A percentile compares a stretch with the other conserved stretches of the same genome.
These are phyloP conservation scores for Chlamydomonas schloesseri DNA, from an alignment of 139 green algal species.

Conservation along the genomic window DNA sequence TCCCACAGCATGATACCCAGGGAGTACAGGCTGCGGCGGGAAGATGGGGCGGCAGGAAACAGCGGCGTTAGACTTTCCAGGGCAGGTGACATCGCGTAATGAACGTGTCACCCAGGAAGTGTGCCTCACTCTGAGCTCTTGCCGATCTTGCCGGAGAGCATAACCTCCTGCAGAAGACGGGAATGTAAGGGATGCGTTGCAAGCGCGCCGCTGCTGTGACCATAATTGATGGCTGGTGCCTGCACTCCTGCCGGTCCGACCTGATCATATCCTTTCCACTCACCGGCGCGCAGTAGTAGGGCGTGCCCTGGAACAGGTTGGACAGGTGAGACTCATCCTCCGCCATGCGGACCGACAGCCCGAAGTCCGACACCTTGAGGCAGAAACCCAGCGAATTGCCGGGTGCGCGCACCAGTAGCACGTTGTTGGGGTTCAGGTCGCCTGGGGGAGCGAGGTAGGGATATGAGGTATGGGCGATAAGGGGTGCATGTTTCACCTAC, in stretches of 20 bases:
- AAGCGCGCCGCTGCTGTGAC: too few species aligned
- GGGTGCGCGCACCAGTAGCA: constrained; percentile 25
- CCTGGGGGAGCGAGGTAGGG: neutral
- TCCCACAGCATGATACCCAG: constrained; percentile 46
- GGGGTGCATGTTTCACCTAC: neutral
- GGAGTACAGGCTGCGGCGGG: constrained; percentile 25
- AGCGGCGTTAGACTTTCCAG: neutral
- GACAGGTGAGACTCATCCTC: constrained; percentile 39
- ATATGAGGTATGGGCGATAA: neutral
- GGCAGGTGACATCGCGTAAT: too few species aligned
- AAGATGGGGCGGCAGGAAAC: neutral
- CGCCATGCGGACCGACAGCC: constrained; percentile 31
- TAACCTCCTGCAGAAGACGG: constrained; percentile 13
- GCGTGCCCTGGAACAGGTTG: constrained; percentile 46
- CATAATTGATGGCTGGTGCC: neutral
- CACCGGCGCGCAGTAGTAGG: constrained; percentile 43
- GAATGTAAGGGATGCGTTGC: neutral
- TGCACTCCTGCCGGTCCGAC: too few species aligned
- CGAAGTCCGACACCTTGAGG: constrained; percentile 47
- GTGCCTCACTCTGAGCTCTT: constrained; percentile 26
- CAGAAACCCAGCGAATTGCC: constrained; percentile 13
- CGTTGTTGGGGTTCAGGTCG: constrained; percentile 57
- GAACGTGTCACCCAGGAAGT: too few species aligned
- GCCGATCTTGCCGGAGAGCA: constrained; percentile 37
- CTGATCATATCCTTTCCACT: too few species aligned